phyloP scores from a whole-genome alignment of 345 rosid genomes.

The Brassica rapa region DNA sequence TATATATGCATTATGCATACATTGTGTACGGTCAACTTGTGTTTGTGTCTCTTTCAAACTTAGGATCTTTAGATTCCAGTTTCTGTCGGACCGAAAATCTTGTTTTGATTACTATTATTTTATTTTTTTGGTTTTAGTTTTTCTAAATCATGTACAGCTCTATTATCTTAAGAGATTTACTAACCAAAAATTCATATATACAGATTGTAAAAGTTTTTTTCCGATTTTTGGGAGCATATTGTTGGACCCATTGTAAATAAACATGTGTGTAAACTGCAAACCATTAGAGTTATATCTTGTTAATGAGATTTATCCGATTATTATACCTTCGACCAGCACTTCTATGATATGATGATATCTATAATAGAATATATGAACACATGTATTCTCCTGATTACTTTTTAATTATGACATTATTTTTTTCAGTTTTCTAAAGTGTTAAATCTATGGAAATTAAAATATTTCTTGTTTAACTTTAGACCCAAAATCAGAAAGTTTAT shows the following conservation, averaged over 20 bases:
- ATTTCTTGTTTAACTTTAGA: background rate
- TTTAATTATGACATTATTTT: conserved; percentile 2
- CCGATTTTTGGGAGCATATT: background rate
- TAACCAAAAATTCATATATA: background rate
- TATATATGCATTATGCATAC: background rate
- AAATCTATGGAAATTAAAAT: background rate
- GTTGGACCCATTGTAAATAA: background rate
- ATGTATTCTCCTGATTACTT: background rate
- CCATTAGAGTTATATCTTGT: background rate
- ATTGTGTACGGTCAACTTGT: background rate
- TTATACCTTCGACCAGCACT: background rate
- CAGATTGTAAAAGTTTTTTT: background rate
- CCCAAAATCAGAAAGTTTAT: conserved; percentile 3
- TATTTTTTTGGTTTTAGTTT: background rate
- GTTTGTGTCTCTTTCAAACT: conserved; percentile 28
- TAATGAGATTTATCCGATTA: background rate
- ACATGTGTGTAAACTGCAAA: background rate
- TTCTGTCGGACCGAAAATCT: conserved; percentile 14
- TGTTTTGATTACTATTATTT: background rate
- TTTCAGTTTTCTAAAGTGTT: background rate
- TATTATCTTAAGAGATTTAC: background rate
- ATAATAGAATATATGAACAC: background rate
- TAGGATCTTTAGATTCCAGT: conserved; percentile 11
- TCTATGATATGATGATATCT: background rate
- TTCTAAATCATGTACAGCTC: background rate